Base-by-base conservation (phyloP, 768 basidiomycete genomes). In the Pulveroboletus sp. region DNA sequence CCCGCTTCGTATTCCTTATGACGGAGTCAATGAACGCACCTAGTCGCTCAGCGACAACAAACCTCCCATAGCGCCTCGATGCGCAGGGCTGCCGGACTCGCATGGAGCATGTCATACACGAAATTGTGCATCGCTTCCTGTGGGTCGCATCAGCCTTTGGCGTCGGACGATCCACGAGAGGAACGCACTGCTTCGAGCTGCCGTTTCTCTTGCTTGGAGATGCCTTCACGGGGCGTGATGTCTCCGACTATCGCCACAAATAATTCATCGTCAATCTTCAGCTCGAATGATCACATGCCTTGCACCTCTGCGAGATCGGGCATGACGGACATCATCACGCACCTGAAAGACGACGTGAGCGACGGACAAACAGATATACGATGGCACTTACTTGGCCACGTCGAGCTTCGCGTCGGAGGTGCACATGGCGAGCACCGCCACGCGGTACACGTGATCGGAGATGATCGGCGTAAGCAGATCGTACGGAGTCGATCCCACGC, bases 221-320 rank as follows among this genome's bases (percentile, higher is more conserved):
- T 85, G 1, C 89, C 86, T 64, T 97, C 93, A 19, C 82, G 76
- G 0, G 95, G 95, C 0, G 93, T 78, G 50, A 98, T 97, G 62
- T 98, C 95, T 5, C 95, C 95, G 6, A 97, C 95, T 84, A 31
- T 38, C 20, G 40, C 29, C n/a, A n/a, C n/a, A n/a, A n/a, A n/a
- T n/a, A n/a, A n/a, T n/a, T n/a, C n/a, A n/a, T n/a, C n/a, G n/a
- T n/a, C n/a, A n/a, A n/a, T n/a, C n/a, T n/a, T n/a, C n/a, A n/a
- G n/a, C n/a, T n/a, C n/a, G n/a, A n/a, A n/a, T n/a, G n/a, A n/a
- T 4, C 3, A 5, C 19, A 57, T 42, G 85, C 90, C 86, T 76
- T 93, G 88, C 1, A 95, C 95, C 68, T 99, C 95, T 6, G 94
- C 94, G 13, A 99, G 79, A 69, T 99, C 95, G 62, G 98, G 95